A percentile compares a stretch with the other conserved stretches of the same genome.
Evolutionary conservation across 805 yeast species (phyloP).

Genomic region (Starmerella apicola): DNA sequence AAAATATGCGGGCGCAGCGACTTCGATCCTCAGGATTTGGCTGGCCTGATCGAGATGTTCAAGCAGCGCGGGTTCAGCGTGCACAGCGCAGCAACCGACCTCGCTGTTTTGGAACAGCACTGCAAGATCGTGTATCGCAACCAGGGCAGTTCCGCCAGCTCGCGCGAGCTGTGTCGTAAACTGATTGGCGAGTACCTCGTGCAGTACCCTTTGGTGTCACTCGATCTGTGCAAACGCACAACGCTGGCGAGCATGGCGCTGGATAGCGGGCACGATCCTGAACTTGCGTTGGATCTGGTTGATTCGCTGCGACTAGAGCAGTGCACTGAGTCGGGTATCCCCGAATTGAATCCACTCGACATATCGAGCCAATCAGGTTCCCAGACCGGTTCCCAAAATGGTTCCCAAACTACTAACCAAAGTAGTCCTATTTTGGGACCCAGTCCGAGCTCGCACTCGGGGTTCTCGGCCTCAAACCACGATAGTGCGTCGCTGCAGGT

Average conservation of each 20-base stretch:
- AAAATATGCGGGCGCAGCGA: constrained; percentile 1
- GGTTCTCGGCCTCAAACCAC: constrained; percentile 6
- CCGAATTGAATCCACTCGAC: not conserved
- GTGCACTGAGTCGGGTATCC: not conserved
- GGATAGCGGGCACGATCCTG: constrained; percentile 5
- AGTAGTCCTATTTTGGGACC: too few species aligned
- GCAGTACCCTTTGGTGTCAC: constrained; percentile 20
- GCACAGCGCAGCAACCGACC: constrained; percentile 21
- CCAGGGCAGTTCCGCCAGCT: not conserved
- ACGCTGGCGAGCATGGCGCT: constrained; percentile 13
- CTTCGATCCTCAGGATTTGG: not conserved
- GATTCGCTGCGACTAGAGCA: constrained; percentile 11
- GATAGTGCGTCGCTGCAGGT: constrained; percentile 14
- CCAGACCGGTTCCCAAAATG: too few species aligned
- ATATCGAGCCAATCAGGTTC: too few species aligned
- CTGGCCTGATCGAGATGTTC: constrained; percentile 6
- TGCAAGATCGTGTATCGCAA: not conserved
- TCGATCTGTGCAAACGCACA: constrained; percentile 15
- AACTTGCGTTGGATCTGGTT: constrained; percentile 5
- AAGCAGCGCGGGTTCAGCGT: constrained; percentile 13
- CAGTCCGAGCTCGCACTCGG: not conserved
- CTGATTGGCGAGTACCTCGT: constrained; percentile 15
- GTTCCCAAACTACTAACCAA: too few species aligned
- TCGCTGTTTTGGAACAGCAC: constrained; percentile 17
- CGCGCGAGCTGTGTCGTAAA: not conserved